Conservation (phyloP, 495 filamentous ascomycete species). For the Penicillium macrosclerotiorum region DNA sequence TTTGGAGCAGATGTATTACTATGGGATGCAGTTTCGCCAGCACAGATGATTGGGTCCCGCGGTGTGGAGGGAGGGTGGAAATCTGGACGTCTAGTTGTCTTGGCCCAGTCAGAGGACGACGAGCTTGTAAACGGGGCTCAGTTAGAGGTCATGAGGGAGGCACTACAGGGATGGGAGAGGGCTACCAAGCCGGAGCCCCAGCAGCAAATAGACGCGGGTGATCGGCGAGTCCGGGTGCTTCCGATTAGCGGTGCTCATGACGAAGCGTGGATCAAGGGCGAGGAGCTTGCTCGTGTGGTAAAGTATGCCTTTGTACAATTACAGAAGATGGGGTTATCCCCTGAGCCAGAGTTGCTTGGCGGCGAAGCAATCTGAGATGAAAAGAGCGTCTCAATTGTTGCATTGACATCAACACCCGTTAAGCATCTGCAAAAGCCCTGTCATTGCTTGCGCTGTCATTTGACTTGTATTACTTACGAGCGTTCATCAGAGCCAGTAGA, state of each 20-base stretch:
- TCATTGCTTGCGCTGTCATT: too few relatives aligned
- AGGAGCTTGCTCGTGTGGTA: conserved; percentile 46
- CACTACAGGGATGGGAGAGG: conserved; percentile 30
- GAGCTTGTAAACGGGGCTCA: conserved; percentile 58
- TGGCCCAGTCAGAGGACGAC: conserved; percentile 61
- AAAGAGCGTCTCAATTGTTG: too few relatives aligned
- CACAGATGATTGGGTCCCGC: conserved; percentile 29
- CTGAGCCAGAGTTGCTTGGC: conserved; percentile 2
- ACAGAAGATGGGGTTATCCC: conserved; percentile 26
- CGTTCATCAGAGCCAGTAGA: too few relatives aligned
- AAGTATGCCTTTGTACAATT: conserved; percentile 32
- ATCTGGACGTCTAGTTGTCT: conserved; percentile 46
- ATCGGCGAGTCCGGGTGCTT: conserved; percentile 38
- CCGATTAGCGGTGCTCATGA: conserved; percentile 62
- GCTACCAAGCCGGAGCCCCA: conserved; percentile 23
- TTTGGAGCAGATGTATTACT: conserved; percentile 55
- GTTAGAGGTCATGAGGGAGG: conserved; percentile 44
- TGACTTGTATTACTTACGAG: too few relatives aligned
- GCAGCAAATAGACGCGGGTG: conserved; percentile 41
- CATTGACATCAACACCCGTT: too few relatives aligned
- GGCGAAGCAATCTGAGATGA: neutral
- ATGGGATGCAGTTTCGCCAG: conserved; percentile 56
- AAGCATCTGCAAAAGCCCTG: too few relatives aligned
- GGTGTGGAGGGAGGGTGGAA: conserved; percentile 40
- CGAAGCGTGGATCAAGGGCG: conserved; percentile 54